A percentile compares a stretch with the other conserved stretches of the same genome.
Conservation (phyloP, 2,329 filamentous ascomycete genomes). For the Leptographium lundbergii region DNA sequence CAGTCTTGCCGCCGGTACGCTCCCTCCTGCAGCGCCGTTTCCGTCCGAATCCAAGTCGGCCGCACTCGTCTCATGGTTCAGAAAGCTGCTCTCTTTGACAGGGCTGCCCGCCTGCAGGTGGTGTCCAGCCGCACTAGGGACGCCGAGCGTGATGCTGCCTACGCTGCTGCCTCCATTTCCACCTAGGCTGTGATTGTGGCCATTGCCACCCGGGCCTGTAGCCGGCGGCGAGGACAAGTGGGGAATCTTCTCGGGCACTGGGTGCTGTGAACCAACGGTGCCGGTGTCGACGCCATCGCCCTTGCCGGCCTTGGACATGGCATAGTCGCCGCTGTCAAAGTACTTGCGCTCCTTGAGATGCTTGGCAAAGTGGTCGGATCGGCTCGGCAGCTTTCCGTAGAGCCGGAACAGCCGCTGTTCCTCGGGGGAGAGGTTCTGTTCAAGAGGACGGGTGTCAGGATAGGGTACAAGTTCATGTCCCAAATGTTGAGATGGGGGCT, state of each 20-base stretch:
- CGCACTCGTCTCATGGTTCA: constrained; percentile 69
- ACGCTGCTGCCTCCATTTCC: constrained; percentile 18
- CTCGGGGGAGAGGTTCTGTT: constrained; percentile 77
- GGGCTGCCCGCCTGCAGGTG: constrained; percentile 59
- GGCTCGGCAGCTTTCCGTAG: constrained; percentile 94
- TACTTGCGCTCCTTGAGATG: constrained; percentile 99
- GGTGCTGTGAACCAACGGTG: constrained; percentile 87
- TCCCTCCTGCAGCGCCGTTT: constrained; percentile 3
- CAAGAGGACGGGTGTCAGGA: not conserved
- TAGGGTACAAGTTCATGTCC: not conserved
- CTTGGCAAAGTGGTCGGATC: constrained; percentile 93
- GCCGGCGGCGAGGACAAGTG: constrained; percentile 62
- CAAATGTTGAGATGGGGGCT: not conserved
- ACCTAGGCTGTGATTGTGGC: constrained; percentile 4
- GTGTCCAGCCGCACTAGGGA: constrained; percentile 27
- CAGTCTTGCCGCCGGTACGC: constrained; percentile 12
- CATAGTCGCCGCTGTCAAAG: constrained; percentile 94
- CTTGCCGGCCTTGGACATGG: constrained; percentile 94
- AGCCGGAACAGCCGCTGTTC: constrained; percentile 94
- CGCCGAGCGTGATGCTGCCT: constrained; percentile 27
- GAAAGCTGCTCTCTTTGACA: constrained; percentile 79
- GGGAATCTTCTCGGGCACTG: constrained; percentile 87
- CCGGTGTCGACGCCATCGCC: constrained; percentile 88
- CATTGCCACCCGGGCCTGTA: constrained; percentile 17
- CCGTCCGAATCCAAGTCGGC: constrained; percentile 30